Evolutionary conservation across 441 rosid genomes (phyloP).

Genomic region (Pelargonium fulgidum): DNA sequence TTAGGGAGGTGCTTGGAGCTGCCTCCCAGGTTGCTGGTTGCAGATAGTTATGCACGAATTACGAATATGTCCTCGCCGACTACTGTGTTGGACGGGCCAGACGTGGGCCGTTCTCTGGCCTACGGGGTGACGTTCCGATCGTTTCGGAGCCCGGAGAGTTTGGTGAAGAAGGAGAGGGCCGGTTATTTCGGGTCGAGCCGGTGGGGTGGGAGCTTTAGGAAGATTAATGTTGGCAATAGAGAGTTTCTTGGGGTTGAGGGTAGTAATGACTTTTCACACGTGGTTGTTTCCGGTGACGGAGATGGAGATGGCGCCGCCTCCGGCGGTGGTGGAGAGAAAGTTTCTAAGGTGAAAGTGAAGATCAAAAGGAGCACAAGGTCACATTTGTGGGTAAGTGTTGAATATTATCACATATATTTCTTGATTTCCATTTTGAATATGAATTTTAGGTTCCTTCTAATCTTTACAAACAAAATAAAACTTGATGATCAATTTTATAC

Average conservation of each 20-base stretch:
- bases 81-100: constrained; percentile 48
- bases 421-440: too few species aligned
- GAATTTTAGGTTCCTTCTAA: too few species aligned
- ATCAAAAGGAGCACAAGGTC: constrained; percentile 30
- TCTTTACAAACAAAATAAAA: too few species aligned
- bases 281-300: constrained; percentile 4
- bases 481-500: too few species aligned
- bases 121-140: constrained; percentile 31
- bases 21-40: constrained; percentile 46
- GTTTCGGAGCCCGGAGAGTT: constrained; percentile 17
- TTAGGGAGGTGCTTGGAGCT: constrained; percentile 40
- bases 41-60: constrained; percentile 20
- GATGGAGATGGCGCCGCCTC: constrained; percentile 12
- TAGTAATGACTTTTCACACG: constrained; percentile 24
- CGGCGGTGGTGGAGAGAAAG: constrained; percentile 7
- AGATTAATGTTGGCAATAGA: constrained; percentile 10
- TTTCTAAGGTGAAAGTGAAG: constrained; percentile 36
- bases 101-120: constrained; percentile 30
- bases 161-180: constrained; percentile 24
- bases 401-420: too few species aligned
- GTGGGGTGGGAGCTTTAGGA: constrained; percentile 38
- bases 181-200: constrained; percentile 34
- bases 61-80: constrained; percentile 42
- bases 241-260: constrained; percentile 20
- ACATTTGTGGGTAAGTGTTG: constrained; percentile 43